Base-by-base conservation (phyloP, 345 rosid species). In the Gossypium thurberi region DNA sequence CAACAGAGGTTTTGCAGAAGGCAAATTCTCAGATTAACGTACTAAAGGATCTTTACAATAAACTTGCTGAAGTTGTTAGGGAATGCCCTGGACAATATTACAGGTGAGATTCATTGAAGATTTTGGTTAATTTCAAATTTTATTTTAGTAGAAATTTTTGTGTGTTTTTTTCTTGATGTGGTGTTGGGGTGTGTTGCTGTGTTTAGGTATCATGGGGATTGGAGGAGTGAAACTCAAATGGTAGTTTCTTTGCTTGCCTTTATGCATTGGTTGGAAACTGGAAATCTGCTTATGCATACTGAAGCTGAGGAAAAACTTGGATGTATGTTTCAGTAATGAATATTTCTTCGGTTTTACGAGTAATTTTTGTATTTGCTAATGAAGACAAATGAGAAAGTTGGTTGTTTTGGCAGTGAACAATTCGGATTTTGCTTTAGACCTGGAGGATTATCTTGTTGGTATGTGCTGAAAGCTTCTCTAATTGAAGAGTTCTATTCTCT, bases 371-470 rank as follows among this genome's bases (percentile, higher is more conserved):
- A 14, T 51, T 69, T 69, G 15, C 4, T 51, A 28, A 17, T 69
- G 46, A 51, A 33, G 23, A 21, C 17, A 9, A 71, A 58, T 58
- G 42, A 44, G 44, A 17, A 69, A 13, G 52, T 65, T 60, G 59
- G 18, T 75, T 61, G 10, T 33, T 26, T 56, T 57, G 80, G 79
- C 89, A 95, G 99, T 95, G 86, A 88, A 85, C 71, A 76, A 77
- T 78, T 76, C 88, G 18, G 91, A 86, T 75, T 89, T 91, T 76
- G 79, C 84, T 40, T 78, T 95, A 85, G 98, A 95, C 76, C 74
- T 89, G 15, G 98, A 92, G 83, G 99, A 95, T 78, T 95, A 92
- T 82, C 96, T 92, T 67, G 77, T 87, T 76, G 98, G 99, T 89
- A 79, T 77, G 91, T 59, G 10, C 44, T 65, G 14, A 10, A 20